phyloP scores from a whole-genome alignment of 208 protist species.

The Trypanosoma mega region DNA sequence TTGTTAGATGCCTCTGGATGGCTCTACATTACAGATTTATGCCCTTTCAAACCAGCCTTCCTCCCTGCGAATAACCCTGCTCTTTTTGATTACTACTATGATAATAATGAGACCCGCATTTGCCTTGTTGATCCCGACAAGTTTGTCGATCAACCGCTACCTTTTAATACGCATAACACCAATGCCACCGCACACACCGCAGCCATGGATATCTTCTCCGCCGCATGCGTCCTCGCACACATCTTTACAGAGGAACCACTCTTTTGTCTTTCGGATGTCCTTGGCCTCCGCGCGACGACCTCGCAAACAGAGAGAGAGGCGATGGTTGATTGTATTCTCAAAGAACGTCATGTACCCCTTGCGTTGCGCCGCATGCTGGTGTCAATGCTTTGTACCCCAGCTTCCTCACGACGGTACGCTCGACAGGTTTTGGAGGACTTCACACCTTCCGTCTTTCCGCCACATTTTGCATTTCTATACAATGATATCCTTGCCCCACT shows the following conservation, averaged over 20 bases:
- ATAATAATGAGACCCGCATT: constrained; percentile 73
- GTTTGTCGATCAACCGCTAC: constrained; percentile 42
- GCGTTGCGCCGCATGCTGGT: constrained; percentile 21
- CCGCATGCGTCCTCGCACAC: constrained; percentile 65
- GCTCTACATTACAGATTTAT: constrained; percentile 82
- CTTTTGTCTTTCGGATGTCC: constrained; percentile 58
- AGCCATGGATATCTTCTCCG: constrained; percentile 86
- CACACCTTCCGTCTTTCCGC: constrained; percentile 41
- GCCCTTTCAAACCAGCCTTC: constrained; percentile 76
- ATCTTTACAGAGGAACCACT: constrained; percentile 73
- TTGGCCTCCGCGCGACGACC: constrained; percentile 38
- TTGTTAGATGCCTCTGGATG: constrained; percentile 67
- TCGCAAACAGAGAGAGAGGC: constrained; percentile 20
- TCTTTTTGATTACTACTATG: constrained; percentile 88
- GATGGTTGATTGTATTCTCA: constrained; percentile 14
- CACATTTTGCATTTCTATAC: constrained; percentile 42
- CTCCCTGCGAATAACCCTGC: constrained; percentile 72
- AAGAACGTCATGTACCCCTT: constrained; percentile 15
- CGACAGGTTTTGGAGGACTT: constrained; percentile 32
- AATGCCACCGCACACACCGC: constrained; percentile 67
- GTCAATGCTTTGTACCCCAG: constrained; percentile 21
- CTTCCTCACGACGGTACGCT: constrained; percentile 26
- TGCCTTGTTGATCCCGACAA: constrained; percentile 89
- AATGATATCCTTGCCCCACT: constrained; percentile 42
- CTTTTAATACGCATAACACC: constrained; percentile 39